These are phyloP conservation scores for Acidomyces sp. DNA, from an alignment of 495 filamentous ascomycete species.

Conservation along the genomic window DNA sequence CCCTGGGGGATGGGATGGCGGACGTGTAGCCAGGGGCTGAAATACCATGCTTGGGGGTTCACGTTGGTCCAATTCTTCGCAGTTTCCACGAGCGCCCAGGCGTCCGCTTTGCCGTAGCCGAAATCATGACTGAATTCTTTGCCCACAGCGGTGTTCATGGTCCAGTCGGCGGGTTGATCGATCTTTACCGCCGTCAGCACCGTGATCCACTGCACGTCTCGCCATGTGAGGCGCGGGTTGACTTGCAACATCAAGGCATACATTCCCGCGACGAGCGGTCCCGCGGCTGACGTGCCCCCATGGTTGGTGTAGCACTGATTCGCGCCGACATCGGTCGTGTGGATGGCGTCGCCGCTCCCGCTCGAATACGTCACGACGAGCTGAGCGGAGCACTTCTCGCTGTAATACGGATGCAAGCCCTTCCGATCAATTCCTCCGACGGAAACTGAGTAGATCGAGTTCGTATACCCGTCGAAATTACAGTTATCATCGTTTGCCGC, in stretches of 20 bases:
- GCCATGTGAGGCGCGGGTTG: conserved; percentile 80
- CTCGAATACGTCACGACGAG: conserved; percentile 93
- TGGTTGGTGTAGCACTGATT: conserved; percentile 66
- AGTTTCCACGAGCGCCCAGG: conserved; percentile 69
- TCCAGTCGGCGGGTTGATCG: conserved; percentile 64
- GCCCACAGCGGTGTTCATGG: conserved; percentile 56
- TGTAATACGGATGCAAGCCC: conserved; percentile 80
- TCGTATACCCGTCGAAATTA: conserved; percentile 98
- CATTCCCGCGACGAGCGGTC: conserved; percentile 79
- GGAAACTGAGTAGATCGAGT: conserved; percentile 96
- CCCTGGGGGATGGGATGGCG: conserved; percentile 80
- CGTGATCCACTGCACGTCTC: conserved; percentile 86
- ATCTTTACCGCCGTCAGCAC: conserved; percentile 74
- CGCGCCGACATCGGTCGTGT: conserved; percentile 87
- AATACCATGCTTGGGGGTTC: conserved; percentile 95
- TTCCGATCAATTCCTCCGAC: conserved; percentile 85
- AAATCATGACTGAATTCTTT: conserved; percentile 84
- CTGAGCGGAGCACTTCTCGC: conserved; percentile 88
- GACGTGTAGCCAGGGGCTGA: conserved; percentile 84
- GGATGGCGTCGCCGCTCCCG: conserved; percentile 75
- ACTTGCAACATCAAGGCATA: conserved; percentile 83
- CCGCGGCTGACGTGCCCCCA: conserved; percentile 93
- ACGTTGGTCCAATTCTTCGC: conserved; percentile 77
- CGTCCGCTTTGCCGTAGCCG: conserved; percentile 90
- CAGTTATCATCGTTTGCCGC: conserved; percentile 83